phyloP scores from a whole-genome alignment of 129 eudicot genomes.

The Artemisia tridentata region DNA sequence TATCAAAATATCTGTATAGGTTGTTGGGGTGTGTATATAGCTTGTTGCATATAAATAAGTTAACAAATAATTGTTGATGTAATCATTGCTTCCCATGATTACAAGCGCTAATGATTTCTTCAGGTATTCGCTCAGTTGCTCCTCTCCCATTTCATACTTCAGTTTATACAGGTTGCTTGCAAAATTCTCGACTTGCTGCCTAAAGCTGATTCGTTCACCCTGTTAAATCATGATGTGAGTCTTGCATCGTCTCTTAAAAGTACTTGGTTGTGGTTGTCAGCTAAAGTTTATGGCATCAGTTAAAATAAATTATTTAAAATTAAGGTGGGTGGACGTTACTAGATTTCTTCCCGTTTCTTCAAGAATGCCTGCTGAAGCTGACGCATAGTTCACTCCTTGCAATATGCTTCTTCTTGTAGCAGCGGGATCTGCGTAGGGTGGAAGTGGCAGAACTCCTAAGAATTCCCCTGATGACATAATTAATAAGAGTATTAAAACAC shows the following conservation, averaged over 20 bases:
- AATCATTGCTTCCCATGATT: slow-evolving; percentile 75
- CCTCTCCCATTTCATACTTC: slow-evolving; percentile 37
- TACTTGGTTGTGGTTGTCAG: not conserved
- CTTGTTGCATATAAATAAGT: slow-evolving; percentile 49
- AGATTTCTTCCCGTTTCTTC: slow-evolving; percentile 64
- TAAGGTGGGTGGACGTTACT: slow-evolving; percentile 28
- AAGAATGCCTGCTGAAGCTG: slow-evolving; percentile 78
- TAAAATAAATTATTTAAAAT: not conserved
- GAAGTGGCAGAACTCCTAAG: slow-evolving; percentile 50
- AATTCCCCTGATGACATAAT: slow-evolving; percentile 41
- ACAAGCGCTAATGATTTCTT: slow-evolving; percentile 50
- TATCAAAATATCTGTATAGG: slow-evolving; percentile 55
- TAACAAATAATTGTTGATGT: slow-evolving; percentile 68
- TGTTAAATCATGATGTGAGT: slow-evolving; percentile 27
- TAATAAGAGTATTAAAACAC: not conserved
- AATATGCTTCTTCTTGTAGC: slow-evolving; percentile 38
- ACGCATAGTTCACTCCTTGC: slow-evolving; percentile 64
- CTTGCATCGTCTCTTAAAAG: slow-evolving; percentile 4
- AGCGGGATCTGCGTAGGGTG: slow-evolving; percentile 54
- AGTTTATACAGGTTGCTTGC: slow-evolving; percentile 46
- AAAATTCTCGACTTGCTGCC: slow-evolving; percentile 65
- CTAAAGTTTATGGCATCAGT: not conserved
- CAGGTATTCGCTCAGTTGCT: slow-evolving; percentile 31
- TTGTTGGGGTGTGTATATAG: slow-evolving; percentile 43
- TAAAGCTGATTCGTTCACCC: slow-evolving; percentile 69